Evolutionary conservation across 352 stramenopile species (phyloP).

Genomic region (Phytopythium aichiense): DNA sequence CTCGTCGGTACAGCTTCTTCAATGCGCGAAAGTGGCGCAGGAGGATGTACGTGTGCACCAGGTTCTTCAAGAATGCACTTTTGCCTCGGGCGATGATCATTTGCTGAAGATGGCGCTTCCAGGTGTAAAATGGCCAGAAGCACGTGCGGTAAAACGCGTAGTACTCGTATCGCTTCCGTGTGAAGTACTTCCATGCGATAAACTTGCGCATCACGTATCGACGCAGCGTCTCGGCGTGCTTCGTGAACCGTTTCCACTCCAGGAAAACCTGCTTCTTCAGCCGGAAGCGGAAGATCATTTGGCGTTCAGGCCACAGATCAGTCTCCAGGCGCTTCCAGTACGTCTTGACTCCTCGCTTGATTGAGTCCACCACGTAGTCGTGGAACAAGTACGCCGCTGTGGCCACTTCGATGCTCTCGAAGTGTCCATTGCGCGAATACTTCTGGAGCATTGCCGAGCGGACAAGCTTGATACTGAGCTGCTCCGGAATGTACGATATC

Average conservation of each 20-base stretch:
- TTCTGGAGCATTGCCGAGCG: conserved; percentile 67
- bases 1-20: conserved; percentile 23
- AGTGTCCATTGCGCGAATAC: conserved; percentile 76
- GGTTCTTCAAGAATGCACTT: conserved; percentile 41
- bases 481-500: conserved; percentile 21
- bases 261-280: conserved; percentile 51
- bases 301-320: conserved; percentile 51
- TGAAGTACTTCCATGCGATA: conserved; percentile 55
- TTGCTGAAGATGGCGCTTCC: conserved; percentile 70
- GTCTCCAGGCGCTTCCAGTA: conserved; percentile 38
- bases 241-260: conserved; percentile 43
- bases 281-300: conserved; percentile 56
- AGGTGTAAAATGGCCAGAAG: conserved; percentile 83
- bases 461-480: conserved; percentile 42
- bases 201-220: conserved; percentile 53
- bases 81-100: conserved; percentile 64
- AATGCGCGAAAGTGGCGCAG: conserved; percentile 52
- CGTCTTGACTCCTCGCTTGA: conserved; percentile 36
- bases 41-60: conserved; percentile 55
- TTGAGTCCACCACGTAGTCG: conserved; percentile 42
- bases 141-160: conserved; percentile 54
- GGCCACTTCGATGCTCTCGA: conserved; percentile 50
- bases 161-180: conserved; percentile 38
- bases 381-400: conserved; percentile 52
- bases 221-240: conserved; percentile 30